phyloP scores from a whole-genome alignment of 225 moss, liverwort and hornwort species.

The Anthoceros angustus region DNA sequence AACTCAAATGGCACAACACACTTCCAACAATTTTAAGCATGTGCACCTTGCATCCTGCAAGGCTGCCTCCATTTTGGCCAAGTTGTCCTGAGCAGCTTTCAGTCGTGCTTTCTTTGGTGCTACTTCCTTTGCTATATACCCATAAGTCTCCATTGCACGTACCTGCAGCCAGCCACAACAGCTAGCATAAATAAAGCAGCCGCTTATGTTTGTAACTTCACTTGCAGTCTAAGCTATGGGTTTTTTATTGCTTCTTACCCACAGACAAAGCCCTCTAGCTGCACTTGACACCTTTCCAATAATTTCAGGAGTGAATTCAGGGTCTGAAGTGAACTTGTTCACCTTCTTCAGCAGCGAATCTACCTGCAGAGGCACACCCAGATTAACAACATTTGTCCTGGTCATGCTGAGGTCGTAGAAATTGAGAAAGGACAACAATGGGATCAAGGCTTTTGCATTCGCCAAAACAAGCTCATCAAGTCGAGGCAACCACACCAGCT shows the following conservation, averaged over 20 bases:
- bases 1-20: background rate
- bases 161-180: constrained; percentile 23
- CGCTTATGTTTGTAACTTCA: background rate
- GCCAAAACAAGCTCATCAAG: too few species aligned
- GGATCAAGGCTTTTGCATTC: too few species aligned
- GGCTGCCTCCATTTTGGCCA: constrained; percentile 61
- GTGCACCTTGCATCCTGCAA: constrained; percentile 43
- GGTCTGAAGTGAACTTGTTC: constrained; percentile 52
- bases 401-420: background rate
- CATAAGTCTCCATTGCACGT: constrained; percentile 69
- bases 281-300: constrained; percentile 68
- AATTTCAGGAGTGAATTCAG: constrained; percentile 46
- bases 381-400: background rate
- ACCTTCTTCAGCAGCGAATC: constrained; percentile 52
- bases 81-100: constrained; percentile 52
- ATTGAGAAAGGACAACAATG: too few species aligned
- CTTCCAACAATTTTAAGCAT: background rate
- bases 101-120: constrained; percentile 55
- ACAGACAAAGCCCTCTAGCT: constrained; percentile 58
- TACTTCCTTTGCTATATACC: constrained; percentile 70
- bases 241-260: constrained; percentile 22
- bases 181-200: background rate
- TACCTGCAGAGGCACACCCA: constrained; percentile 18
- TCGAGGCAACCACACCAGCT: constrained; percentile 20
- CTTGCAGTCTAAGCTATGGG: background rate